Evolutionary conservation across 305 asterid genomes (phyloP).

Genomic region (Rubia peregrina): DNA sequence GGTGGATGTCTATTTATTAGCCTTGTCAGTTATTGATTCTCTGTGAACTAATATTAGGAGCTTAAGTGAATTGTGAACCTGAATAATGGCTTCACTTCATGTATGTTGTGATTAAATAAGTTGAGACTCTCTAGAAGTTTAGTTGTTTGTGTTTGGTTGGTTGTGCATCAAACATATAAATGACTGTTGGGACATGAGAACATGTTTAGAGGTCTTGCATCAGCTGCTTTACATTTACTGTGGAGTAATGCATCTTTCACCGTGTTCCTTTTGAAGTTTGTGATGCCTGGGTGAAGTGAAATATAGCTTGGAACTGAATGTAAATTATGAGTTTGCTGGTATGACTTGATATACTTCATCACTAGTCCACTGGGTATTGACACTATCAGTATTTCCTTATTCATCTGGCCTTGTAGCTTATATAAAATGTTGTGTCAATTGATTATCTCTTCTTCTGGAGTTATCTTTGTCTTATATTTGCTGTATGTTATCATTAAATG

Average conservation of each 20-base stretch:
- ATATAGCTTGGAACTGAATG: too few species aligned
- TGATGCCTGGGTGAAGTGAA: too few species aligned
- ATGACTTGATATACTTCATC: not conserved
- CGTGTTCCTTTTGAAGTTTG: not conserved
- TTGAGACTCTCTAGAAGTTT: not conserved
- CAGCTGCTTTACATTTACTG: not conserved
- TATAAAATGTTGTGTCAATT: too few species aligned
- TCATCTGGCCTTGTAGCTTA: too few species aligned
- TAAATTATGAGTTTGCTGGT: not conserved
- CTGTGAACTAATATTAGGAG: not conserved
- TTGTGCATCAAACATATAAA: not conserved
- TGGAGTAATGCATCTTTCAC: not conserved
- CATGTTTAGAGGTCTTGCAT: not conserved
- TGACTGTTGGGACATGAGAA: not conserved
- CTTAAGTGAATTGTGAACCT: not conserved
- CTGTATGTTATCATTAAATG: too few species aligned
- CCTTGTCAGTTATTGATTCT: not conserved
- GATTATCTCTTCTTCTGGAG: too few species aligned
- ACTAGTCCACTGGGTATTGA: too few species aligned
- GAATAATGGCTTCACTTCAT: not conserved
- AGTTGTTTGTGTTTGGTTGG: not conserved
- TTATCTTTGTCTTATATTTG: too few species aligned
- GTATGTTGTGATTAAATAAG: not conserved
- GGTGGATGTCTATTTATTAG: not conserved
- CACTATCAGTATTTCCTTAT: too few species aligned